Base-by-base conservation (phyloP, 2,329 filamentous ascomycete genomes). In the Didymella segeticola region DNA sequence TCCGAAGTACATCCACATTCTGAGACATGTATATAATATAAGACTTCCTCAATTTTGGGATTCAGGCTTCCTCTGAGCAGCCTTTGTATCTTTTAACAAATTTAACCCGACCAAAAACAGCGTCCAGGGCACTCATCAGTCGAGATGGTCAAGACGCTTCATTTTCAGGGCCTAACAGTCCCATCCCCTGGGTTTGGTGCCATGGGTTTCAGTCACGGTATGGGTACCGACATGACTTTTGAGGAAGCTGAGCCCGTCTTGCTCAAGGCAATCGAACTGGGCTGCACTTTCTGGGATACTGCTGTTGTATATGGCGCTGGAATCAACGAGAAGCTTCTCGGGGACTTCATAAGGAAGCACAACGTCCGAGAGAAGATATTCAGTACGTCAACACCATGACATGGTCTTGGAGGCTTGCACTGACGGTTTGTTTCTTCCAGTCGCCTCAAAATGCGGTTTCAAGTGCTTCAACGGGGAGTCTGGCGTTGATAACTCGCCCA, bases 201-300 rank as follows among this genome's bases (percentile, higher is more conserved):
- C n/a, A 85, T 85, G 82, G 81, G 82, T 2, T 57, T 79, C 45
- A 74, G 60, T 43, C 71, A 74, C 27, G 79, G 77, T 58, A 79
- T 82, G 49, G 80, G 80, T 46, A 64, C 59, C 34, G 50, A 67
- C 63, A 72, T 38, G 76, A 78, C 50, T 69, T 79, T 61, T 4
- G 61, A 68, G 10, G 78, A 83, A 29, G 72, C 78, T 11, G 80
- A 84, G 53, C 79, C 79, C 0, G 75, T 84, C 53, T 75, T 76
- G 6, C 67, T 84, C 2, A 77, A 75, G 23, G 77, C 77, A 2
- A 80, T 80, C 70, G 78, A 80, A 30, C 60, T 79, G 1, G 83
- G 83, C 39, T 78, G 78, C 47, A 77, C 76, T 10, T 79, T 80
- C 64, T 85, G 82, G 82, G 83, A 85, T 57, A 68, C 73, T 12